Evolutionary conservation across 768 basidiomycete species (phyloP).

Genomic region (Cystobasidiopsis lactophilus): DNA sequence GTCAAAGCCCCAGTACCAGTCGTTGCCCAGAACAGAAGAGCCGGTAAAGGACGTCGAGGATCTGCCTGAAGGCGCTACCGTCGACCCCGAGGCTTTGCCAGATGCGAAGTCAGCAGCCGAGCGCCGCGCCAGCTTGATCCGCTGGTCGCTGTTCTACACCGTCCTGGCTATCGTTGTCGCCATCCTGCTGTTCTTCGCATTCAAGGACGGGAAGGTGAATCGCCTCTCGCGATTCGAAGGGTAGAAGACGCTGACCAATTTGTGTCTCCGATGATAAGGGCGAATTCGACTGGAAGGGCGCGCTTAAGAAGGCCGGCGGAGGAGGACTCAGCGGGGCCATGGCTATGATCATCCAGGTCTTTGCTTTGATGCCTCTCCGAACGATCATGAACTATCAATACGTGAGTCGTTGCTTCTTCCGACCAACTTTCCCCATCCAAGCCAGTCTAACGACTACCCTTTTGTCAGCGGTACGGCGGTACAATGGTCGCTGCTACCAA

Average conservation of each 20-base stretch:
- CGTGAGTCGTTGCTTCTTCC: background rate
- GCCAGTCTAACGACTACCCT: constrained; percentile 4
- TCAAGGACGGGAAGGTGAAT: constrained; percentile 10
- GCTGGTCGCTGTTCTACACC: constrained; percentile 13
- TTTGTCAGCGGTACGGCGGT: constrained; percentile 41
- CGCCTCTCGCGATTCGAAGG: background rate
- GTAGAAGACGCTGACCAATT: background rate
- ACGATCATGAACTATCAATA: constrained; percentile 93
- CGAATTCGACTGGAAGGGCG: constrained; percentile 57
- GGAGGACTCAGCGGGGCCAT: constrained; percentile 69
- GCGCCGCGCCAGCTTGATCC: background rate
- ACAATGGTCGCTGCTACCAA: constrained; percentile 27
- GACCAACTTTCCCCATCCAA: background rate
- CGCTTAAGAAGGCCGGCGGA: constrained; percentile 61
- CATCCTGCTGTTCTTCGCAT: constrained; percentile 13
- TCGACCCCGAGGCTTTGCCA: constrained; percentile 2
- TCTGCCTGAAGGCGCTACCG: background rate
- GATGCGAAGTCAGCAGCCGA: constrained; percentile 7
- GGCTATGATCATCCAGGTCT: constrained; percentile 88
- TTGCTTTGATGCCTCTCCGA: constrained; percentile 23
- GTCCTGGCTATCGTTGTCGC: constrained; percentile 1
- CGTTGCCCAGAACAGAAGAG: too few species aligned
- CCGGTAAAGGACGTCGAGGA: too few species aligned
- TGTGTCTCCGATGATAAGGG: constrained; percentile 5
- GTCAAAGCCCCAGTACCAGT: too few species aligned